phyloP scores from a whole-genome alignment of 805 yeast species.

The Myxozyma mucilagina region DNA sequence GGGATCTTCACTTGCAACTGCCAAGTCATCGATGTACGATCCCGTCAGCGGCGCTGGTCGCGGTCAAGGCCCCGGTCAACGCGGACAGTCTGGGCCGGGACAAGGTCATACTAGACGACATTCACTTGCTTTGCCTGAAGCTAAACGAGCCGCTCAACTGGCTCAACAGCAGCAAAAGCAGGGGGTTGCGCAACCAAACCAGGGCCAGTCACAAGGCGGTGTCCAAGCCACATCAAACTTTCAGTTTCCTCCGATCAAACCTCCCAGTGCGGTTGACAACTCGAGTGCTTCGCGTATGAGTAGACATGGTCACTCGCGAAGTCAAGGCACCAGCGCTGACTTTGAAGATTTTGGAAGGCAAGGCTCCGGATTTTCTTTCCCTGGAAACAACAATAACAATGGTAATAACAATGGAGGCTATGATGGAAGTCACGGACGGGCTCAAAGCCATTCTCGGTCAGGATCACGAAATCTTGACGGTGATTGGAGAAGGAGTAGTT shows the following conservation, averaged over 20 bases:
- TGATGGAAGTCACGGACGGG: not conserved
- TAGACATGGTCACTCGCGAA: slow-evolving; percentile 24
- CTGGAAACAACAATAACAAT: slow-evolving; percentile 2
- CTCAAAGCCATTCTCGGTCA: slow-evolving; percentile 26
- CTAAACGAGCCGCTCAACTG: slow-evolving; percentile 94
- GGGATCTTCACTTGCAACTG: slow-evolving; percentile 13
- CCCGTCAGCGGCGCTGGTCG: slow-evolving; percentile 3
- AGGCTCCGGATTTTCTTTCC: slow-evolving; percentile 16
- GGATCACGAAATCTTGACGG: slow-evolving; percentile 32
- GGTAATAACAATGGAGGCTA: not conserved
- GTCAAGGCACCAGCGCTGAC: slow-evolving; percentile 15
- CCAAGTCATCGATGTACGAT: slow-evolving; percentile 9
- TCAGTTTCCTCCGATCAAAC: slow-evolving; percentile 28
- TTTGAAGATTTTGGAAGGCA: slow-evolving; percentile 16
- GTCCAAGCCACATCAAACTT: slow-evolving; percentile 15
- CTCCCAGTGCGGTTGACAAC: slow-evolving; percentile 1
- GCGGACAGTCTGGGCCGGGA: slow-evolving; percentile 12
- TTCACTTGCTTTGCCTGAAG: slow-evolving; percentile 87
- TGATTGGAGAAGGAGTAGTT: slow-evolving; percentile 29
- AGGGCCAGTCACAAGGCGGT: not conserved
- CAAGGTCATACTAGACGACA: slow-evolving; percentile 88
- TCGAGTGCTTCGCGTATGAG: slow-evolving; percentile 5
- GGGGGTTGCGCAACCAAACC: not conserved
- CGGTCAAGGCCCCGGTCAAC: slow-evolving; percentile 11
- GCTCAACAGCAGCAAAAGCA: slow-evolving; percentile 61